Evolutionary conservation across 805 yeast species (phyloP).

Genomic region (Cyberlindnera saturnus): DNA sequence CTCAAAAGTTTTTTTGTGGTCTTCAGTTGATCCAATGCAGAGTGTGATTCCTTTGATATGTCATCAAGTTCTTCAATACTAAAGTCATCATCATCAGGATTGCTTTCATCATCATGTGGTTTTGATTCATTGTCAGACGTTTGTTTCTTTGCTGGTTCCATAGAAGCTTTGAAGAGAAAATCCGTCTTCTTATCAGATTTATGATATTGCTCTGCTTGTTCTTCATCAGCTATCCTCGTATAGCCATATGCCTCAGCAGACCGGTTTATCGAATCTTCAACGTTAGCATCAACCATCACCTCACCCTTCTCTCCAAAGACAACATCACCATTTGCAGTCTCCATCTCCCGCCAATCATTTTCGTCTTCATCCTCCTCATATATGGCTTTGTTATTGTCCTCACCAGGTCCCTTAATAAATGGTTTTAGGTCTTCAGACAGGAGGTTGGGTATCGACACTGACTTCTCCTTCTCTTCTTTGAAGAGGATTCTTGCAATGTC

Average conservation of each 20-base stretch:
- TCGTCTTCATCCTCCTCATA: constrained; percentile 25
- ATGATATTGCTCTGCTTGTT: constrained; percentile 70
- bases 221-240: constrained; percentile 83
- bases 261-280: background rate
- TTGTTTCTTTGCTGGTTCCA: background rate
- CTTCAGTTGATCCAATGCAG: constrained; percentile 60
- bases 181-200: constrained; percentile 50
- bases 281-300: constrained; percentile 28
- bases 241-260: constrained; percentile 44
- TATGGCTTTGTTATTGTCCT: background rate
- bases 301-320: constrained; percentile 79
- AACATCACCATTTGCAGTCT: constrained; percentile 69
- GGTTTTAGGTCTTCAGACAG: background rate
- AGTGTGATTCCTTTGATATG: constrained; percentile 26
- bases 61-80: constrained; percentile 33
- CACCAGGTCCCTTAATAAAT: background rate
- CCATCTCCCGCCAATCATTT: constrained; percentile 81
- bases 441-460: background rate
- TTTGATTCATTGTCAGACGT: background rate
- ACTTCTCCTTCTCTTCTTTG: constrained; percentile 1
- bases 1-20: constrained; percentile 76
- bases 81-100: constrained; percentile 22
- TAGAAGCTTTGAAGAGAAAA: constrained; percentile 37
- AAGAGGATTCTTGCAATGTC: constrained; percentile 3
- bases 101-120: background rate